phyloP scores from a whole-genome alignment of 176 grass and related monocot species.

The Triticum timopheevii region DNA sequence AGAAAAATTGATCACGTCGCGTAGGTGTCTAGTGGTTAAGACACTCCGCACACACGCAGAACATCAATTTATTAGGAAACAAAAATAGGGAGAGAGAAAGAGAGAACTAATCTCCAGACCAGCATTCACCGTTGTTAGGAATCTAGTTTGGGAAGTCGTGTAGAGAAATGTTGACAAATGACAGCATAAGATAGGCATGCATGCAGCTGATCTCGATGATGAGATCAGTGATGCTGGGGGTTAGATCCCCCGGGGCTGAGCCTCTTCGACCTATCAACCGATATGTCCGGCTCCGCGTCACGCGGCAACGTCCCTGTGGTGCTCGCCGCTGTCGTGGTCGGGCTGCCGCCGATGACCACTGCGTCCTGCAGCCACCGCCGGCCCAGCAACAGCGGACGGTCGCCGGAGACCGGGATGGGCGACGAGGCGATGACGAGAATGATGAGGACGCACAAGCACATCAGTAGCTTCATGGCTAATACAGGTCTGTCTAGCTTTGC shows the following conservation, averaged over 20 bases:
- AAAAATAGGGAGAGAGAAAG: not conserved
- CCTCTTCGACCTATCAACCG: conserved; percentile 40
- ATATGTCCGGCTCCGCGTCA: conserved; percentile 22
- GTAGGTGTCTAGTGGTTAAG: not conserved
- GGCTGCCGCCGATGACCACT: not conserved
- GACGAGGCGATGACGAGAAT: conserved; percentile 24
- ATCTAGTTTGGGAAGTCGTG: not conserved
- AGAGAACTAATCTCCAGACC: not conserved
- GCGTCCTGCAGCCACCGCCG: conserved; percentile 34
- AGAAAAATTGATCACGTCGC: not conserved
- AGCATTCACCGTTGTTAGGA: not conserved
- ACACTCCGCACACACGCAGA: not conserved
- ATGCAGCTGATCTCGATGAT: not conserved
- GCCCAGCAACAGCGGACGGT: not conserved
- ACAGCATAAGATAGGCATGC: not conserved
- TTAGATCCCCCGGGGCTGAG: conserved; percentile 53
- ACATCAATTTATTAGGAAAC: not conserved
- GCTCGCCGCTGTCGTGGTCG: not conserved
- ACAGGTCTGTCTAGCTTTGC: not conserved
- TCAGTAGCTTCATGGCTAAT: conserved; percentile 25
- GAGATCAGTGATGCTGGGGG: conserved; percentile 50
- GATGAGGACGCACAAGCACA: conserved; percentile 32
- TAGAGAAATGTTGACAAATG: not conserved
- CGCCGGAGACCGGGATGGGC: not conserved
- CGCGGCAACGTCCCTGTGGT: conserved; percentile 1